Evolutionary conservation across 1,139 yeast species (phyloP).

Genomic region (Kodamaea derodonti): DNA sequence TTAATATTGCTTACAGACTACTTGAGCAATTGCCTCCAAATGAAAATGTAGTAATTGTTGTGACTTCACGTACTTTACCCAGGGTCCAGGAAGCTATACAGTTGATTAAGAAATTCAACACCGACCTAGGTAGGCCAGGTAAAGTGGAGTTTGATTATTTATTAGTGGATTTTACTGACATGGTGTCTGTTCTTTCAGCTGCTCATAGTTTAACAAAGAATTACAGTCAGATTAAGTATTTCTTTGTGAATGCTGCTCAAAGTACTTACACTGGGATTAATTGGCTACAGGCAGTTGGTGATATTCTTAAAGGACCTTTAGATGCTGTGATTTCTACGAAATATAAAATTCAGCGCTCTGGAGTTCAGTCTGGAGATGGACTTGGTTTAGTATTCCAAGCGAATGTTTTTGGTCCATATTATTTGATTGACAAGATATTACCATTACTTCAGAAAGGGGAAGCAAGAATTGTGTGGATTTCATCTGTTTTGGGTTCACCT

Average conservation of each 20-base stretch:
- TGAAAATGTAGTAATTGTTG: constrained; percentile 66
- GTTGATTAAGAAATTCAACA: constrained; percentile 51
- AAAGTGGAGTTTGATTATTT: constrained; percentile 80
- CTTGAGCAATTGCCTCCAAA: constrained; percentile 54
- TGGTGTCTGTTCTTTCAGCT: constrained; percentile 80
- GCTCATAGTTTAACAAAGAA: constrained; percentile 63
- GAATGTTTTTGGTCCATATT: constrained; percentile 93
- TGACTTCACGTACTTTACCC: constrained; percentile 85
- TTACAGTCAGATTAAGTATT: constrained; percentile 65
- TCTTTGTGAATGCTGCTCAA: constrained; percentile 87
- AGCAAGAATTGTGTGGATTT: constrained; percentile 78
- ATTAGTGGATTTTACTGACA: constrained; percentile 81
- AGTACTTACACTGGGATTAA: constrained; percentile 84
- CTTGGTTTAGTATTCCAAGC: constrained; percentile 91
- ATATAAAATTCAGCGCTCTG: constrained; percentile 76
- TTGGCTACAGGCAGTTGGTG: constrained; percentile 72
- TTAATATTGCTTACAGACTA: constrained; percentile 77
- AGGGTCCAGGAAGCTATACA: constrained; percentile 75
- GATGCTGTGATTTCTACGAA: constrained; percentile 82
- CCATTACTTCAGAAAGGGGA: constrained; percentile 53
- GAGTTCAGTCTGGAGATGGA: constrained; percentile 66
- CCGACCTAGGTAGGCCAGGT: constrained; percentile 39
- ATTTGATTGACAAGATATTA: constrained; percentile 59
- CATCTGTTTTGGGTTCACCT: constrained; percentile 75
- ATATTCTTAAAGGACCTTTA: constrained; percentile 61